phyloP scores from a whole-genome alignment of 78 protist species.

The Capsaspora owczarzaki region DNA sequence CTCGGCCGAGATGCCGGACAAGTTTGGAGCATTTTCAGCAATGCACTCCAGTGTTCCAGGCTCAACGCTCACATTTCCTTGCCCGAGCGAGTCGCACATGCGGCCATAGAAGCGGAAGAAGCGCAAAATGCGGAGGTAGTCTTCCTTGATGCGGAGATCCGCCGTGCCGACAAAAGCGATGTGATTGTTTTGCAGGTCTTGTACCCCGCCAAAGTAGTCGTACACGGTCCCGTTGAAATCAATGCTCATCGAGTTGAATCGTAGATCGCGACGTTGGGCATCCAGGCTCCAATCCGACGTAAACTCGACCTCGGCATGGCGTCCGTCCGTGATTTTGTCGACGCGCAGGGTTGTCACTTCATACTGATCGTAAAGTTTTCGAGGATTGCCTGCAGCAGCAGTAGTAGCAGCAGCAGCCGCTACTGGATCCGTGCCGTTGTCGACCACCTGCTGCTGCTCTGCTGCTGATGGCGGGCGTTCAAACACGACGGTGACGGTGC shows the following conservation, averaged over 20 bases:
- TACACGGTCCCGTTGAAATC: slow-evolving; percentile 13
- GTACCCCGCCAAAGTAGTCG: slow-evolving; percentile 21
- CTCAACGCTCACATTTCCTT: too few relatives aligned
- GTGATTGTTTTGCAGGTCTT: background rate
- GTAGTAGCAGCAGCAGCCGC: too few relatives aligned
- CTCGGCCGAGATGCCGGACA: slow-evolving; percentile 8
- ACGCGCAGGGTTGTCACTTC: slow-evolving; percentile 26
- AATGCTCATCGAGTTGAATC: slow-evolving; percentile 21
- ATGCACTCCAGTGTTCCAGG: background rate
- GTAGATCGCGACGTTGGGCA: slow-evolving; percentile 24
- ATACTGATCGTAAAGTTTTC: background rate
- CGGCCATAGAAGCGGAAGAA: slow-evolving; percentile 41
- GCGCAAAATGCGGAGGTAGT: slow-evolving; percentile 35
- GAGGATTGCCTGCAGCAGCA: too few relatives aligned
- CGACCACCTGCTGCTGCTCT: too few relatives aligned
- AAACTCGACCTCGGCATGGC: slow-evolving; percentile 20
- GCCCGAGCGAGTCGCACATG: background rate
- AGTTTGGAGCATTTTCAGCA: background rate
- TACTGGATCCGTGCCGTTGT: too few relatives aligned
- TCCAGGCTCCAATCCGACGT: slow-evolving; percentile 16
- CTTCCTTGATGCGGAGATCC: slow-evolving; percentile 19
- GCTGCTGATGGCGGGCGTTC: slow-evolving; percentile 4
- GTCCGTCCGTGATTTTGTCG: slow-evolving; percentile 10
- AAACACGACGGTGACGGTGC: slow-evolving; percentile 19
- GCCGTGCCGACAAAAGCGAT: slow-evolving; percentile 23